Evolutionary conservation across 306 rosid genomes (phyloP).

Genomic region (Prunus mongolica): DNA sequence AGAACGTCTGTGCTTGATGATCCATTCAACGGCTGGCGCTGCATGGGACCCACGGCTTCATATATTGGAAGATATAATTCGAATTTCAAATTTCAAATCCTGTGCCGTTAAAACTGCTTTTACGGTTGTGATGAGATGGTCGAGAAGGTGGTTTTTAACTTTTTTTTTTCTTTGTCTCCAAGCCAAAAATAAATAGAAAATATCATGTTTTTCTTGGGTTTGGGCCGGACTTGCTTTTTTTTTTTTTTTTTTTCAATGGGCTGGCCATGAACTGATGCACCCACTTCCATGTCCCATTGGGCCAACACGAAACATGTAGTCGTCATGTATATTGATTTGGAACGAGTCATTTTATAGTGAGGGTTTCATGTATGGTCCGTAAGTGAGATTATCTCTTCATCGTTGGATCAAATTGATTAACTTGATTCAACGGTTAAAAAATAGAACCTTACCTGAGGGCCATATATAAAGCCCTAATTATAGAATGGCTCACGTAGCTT

Average conservation of each 20-base stretch:
- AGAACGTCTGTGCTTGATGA: not conserved
- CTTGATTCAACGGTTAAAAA: too few relatives aligned
- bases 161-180: not conserved
- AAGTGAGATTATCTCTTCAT: too few relatives aligned
- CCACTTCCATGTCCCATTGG: not conserved
- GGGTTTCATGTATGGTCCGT: accelerated
- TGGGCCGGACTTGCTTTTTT: not conserved
- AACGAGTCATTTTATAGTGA: accelerated
- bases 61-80: not conserved
- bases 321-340: too few relatives aligned
- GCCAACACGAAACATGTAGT: not conserved
- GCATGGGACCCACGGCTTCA: conserved; percentile 14
- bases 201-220: not conserved
- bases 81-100: conserved; percentile 33
- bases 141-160: not conserved
- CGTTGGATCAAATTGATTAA: too few relatives aligned
- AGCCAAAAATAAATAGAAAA: not conserved
- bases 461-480: too few relatives aligned
- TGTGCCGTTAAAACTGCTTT: conserved; percentile 30
- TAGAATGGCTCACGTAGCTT: too few relatives aligned
- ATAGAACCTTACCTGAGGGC: too few relatives aligned
- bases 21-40: conserved; percentile 18
- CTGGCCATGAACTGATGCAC: not conserved
- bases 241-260: not conserved
- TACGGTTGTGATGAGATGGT: conserved; percentile 3